phyloP scores from a whole-genome alignment of 2,329 filamentous ascomycete genomes.

The Colletotrichum australisinense region DNA sequence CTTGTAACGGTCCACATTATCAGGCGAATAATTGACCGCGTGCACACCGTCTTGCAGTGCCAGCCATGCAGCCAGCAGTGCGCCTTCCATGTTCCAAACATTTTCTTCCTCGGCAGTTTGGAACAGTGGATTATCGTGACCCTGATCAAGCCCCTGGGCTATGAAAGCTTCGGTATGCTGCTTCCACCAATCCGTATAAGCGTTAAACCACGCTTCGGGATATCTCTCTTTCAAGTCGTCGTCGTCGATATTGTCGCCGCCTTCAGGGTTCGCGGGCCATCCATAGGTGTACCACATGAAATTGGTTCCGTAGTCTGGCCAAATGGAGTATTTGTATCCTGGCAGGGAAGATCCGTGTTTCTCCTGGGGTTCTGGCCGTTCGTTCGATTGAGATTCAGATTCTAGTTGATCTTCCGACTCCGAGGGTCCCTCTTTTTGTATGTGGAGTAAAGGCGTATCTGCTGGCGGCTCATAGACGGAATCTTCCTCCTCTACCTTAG shows the following conservation, averaged over 20 bases:
- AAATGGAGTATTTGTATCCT: background rate
- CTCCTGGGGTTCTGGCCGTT: too few species aligned
- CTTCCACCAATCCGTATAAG: background rate
- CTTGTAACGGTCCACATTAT: background rate
- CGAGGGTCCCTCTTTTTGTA: background rate
- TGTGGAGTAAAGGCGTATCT: background rate
- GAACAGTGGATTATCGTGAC: background rate
- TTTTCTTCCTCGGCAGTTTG: background rate
- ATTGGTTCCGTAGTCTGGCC: background rate
- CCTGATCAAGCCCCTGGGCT: background rate
- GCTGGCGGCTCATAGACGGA: background rate
- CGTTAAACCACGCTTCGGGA: background rate
- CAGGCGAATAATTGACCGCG: too few species aligned
- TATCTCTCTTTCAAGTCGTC: background rate
- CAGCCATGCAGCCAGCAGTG: background rate
- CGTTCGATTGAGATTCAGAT: too few species aligned
- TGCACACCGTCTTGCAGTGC: background rate
- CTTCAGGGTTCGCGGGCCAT: background rate
- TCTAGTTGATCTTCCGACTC: too few species aligned
- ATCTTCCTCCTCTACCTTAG: background rate
- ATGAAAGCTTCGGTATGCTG: background rate
- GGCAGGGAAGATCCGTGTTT: background rate
- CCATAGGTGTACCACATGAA: background rate
- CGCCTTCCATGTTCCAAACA: background rate
- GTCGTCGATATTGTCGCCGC: background rate